phyloP scores from a whole-genome alignment of 306 rosid species.

The Castanea sativa region DNA sequence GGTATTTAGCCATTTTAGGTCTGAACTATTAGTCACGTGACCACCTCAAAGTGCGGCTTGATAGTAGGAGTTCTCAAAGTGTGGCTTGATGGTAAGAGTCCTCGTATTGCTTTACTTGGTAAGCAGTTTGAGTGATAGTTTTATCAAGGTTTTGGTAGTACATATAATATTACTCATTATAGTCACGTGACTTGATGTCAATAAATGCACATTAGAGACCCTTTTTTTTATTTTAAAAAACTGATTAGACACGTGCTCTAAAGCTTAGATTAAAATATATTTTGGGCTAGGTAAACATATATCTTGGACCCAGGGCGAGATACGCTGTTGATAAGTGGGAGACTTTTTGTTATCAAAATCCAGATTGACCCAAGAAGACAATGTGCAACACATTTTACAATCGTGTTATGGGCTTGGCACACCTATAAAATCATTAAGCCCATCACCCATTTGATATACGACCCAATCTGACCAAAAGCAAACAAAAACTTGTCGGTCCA shows the following conservation, averaged over 20 bases:
- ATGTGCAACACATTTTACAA: neutral
- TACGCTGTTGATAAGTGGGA: neutral
- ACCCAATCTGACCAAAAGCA: neutral
- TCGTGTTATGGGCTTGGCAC: neutral
- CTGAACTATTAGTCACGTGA: no score
- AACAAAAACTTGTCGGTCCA: no score
- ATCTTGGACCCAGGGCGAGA: neutral
- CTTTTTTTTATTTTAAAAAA: no score
- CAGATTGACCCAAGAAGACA: neutral
- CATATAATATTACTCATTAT: no score
- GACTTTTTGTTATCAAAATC: neutral
- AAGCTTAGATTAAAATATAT: neutral
- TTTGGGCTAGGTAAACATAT: neutral
- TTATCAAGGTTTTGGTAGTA: rapidly evolving
- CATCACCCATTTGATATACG: neutral
- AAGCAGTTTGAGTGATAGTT: no score
- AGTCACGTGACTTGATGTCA: rapidly evolving
- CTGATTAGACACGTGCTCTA: no score
- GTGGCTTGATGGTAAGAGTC: rapidly evolving
- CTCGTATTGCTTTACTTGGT: no score
- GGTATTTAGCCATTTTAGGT: no score
- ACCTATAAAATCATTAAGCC: neutral
- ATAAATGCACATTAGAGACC: no score
- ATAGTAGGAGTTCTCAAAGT: rapidly evolving
- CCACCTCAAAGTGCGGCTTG: rapidly evolving